Base-by-base conservation (phyloP, 2,329 filamentous ascomycete genomes). In the Cryphonectria nitschkei region DNA sequence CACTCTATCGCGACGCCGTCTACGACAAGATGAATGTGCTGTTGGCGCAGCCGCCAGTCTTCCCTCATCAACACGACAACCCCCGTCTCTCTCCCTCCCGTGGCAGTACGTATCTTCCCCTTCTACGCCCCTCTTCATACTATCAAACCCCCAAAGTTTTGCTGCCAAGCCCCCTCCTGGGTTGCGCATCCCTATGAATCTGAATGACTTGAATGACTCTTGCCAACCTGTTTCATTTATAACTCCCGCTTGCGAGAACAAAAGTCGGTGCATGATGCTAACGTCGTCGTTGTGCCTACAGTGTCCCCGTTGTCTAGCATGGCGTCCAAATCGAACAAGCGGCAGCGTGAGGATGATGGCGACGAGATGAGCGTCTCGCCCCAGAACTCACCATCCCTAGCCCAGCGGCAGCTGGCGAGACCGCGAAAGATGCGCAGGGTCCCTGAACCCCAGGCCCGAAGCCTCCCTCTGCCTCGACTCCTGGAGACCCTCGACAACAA, bases 331-430 rank as follows among this genome's bases (percentile, higher is more conserved):
- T 67, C 71, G 32, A 85, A 87, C 75, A 98, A 98, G 86, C 91
- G 96, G 82, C 98, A 98, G 86, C 94, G 93, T 77, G 89, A 91
- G 70, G 89, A 91, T 67, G 93, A 95, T 74, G 90, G 92, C 78
- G 92, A 95, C 79, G 93, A 94, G 78, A 98, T 98, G 93, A 94
- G 92, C 72, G 91, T 95, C 77, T 98, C 95, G 52, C 95, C 95
- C 8, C 88, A 89, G 72, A 90, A 88, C 81, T 97, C 95, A 54
- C 94, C 95, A 64, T 92, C 93, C 73, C 87, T 92, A 71, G 84
- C 91, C 75, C 84, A 89, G 74, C 89, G 93, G 76, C 85, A 90
- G 70, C 88, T 97, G 39, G 84, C 88, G 68, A 84, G 91, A 74
- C 87, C 88, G 22, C 85, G 89, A 66, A 93, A 93, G 79, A 92